Conservation (phyloP, 139 green algal species). For the Medakamo hakoo region DNA sequence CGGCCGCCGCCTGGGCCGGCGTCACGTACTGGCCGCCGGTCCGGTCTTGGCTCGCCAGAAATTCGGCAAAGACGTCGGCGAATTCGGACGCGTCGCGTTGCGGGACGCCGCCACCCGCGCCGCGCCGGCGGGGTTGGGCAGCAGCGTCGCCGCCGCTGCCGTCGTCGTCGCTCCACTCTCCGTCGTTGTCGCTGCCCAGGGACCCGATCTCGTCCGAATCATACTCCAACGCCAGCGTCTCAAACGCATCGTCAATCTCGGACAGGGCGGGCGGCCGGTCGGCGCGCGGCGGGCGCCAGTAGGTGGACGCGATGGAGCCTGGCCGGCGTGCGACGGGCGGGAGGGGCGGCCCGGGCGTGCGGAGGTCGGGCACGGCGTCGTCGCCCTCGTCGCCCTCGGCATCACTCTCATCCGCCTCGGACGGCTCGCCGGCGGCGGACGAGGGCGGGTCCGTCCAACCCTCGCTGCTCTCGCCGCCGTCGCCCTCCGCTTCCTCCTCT, state of each 20-base stretch:
- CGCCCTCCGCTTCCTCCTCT: neutral
- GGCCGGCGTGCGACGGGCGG: neutral
- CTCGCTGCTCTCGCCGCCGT: neutral
- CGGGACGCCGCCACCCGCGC: constrained; percentile 9
- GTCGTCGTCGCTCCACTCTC: too few relatives aligned
- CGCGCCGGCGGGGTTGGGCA: constrained; percentile 31
- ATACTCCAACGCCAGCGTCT: constrained; percentile 50
- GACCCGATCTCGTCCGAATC: constrained; percentile 54
- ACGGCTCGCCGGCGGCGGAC: neutral
- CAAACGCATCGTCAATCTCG: constrained; percentile 47
- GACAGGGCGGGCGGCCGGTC: constrained; percentile 34
- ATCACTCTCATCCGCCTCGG: neutral
- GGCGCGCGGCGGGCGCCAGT: constrained; percentile 49
- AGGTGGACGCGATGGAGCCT: constrained; percentile 47
- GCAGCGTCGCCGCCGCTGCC: too few relatives aligned
- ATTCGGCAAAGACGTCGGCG: constrained; percentile 53
- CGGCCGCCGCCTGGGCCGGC: neutral
- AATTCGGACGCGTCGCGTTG: constrained; percentile 30
- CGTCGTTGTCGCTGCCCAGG: too few relatives aligned
- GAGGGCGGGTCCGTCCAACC: neutral
- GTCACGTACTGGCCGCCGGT: constrained; percentile 3
- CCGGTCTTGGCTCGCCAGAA: constrained; percentile 35
- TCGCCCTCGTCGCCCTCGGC: constrained; percentile 2
- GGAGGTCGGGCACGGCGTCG: neutral
- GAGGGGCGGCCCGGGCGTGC: neutral